phyloP scores from a whole-genome alignment of 2,329 filamentous ascomycete species.

The Botrytis fragariae region DNA sequence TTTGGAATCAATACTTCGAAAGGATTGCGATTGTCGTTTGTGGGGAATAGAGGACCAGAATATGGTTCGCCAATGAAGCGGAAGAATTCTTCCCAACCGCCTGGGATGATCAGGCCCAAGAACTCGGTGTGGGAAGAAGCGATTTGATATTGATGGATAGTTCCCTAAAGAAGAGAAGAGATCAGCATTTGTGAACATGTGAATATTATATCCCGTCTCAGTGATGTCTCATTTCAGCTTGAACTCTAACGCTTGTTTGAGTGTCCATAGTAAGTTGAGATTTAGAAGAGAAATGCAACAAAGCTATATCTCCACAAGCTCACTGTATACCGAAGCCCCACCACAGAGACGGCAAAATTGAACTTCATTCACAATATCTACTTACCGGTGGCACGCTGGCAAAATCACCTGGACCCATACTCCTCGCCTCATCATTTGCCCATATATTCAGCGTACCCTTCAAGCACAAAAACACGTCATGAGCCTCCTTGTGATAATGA shows the following conservation, averaged over 20 bases:
- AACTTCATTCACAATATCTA: background rate
- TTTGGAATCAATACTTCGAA: slow-evolving; percentile 52
- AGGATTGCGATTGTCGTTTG: slow-evolving; percentile 51
- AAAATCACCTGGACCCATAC: slow-evolving; percentile 55
- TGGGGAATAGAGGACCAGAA: slow-evolving; percentile 49
- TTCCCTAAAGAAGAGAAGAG: slow-evolving; percentile 39
- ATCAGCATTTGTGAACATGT: background rate
- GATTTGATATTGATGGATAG: slow-evolving; percentile 55
- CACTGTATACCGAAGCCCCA: background rate
- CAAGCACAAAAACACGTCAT: slow-evolving; percentile 56
- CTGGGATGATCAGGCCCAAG: slow-evolving; percentile 53
- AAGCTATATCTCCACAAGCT: background rate
- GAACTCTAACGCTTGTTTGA: background rate
- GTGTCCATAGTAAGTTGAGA: background rate
- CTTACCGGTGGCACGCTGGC: slow-evolving; percentile 55
- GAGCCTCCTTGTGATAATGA: slow-evolving; percentile 55
- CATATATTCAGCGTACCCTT: slow-evolving; percentile 56
- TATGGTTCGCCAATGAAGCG: slow-evolving; percentile 55
- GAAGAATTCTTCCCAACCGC: slow-evolving; percentile 61
- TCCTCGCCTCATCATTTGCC: slow-evolving; percentile 55
- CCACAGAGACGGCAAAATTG: background rate
- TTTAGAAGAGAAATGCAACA: background rate
- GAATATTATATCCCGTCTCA: background rate
- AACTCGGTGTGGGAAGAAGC: slow-evolving; percentile 54
- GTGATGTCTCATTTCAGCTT: background rate